phyloP scores from a whole-genome alignment of 2,329 filamentous ascomycete species.

The Leptographium wingfieldii region DNA sequence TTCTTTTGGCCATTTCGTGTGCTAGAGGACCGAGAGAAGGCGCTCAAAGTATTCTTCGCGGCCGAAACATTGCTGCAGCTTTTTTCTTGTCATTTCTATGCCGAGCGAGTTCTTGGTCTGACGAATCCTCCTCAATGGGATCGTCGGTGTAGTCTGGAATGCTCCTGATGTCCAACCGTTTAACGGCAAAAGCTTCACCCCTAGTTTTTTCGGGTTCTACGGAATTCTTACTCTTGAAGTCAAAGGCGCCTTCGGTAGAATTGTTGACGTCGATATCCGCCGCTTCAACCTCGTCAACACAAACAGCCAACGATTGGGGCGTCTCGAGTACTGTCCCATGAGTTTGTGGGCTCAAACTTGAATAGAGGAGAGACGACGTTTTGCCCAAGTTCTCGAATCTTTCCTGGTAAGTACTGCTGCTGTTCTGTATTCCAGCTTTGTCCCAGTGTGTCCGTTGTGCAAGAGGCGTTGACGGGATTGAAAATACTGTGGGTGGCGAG shows the following conservation, averaged over 20 bases:
- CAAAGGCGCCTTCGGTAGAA: not conserved
- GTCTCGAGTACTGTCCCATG: not conserved
- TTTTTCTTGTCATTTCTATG: not conserved
- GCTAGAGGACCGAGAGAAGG: not conserved
- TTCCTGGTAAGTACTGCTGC: not conserved
- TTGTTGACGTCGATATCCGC: not conserved
- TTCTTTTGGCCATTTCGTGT: not conserved
- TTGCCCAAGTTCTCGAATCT: not conserved
- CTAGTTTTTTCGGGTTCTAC: not conserved
- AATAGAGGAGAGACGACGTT: not conserved
- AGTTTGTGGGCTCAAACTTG: not conserved
- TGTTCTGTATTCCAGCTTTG: not conserved
- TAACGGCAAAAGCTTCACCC: not conserved
- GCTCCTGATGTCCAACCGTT: conserved; percentile 1
- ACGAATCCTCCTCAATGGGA: conserved; percentile 2
- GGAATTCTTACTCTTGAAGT: not conserved
- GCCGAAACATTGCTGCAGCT: not conserved
- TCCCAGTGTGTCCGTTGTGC: not conserved
- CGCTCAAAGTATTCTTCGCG: not conserved
- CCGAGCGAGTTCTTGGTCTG: not conserved
- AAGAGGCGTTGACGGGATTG: not conserved
- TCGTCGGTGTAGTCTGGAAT: conserved; percentile 3
- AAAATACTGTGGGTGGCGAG: not conserved
- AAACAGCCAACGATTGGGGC: not conserved
- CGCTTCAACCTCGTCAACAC: not conserved